Evolutionary conservation across 768 basidiomycete genomes (phyloP).

Genomic region (Leucocoprinus birnbaumii): DNA sequence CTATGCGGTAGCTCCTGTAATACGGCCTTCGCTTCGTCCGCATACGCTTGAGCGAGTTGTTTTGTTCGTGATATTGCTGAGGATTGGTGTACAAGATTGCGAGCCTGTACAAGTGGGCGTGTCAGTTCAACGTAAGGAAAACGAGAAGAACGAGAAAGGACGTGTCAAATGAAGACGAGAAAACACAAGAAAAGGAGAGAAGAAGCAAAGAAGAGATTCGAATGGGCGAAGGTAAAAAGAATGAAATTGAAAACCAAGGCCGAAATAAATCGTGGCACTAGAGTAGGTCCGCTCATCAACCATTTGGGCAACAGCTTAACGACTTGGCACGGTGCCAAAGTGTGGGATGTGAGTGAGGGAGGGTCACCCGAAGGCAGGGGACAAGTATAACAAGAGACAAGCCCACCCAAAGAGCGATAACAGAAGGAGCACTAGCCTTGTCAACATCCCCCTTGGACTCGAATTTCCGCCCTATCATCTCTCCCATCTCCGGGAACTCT

Average conservation of each 20-base stretch:
- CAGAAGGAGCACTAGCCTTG: constrained; percentile 38
- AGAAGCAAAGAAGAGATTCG: too few relatives aligned
- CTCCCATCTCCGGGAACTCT: constrained; percentile 85
- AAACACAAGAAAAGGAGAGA: constrained; percentile 5
- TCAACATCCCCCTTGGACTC: constrained; percentile 83
- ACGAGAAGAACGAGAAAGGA: too few relatives aligned
- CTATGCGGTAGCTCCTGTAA: constrained; percentile 75
- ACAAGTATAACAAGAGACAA: too few relatives aligned
- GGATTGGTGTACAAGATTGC: constrained; percentile 69
- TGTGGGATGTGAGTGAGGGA: too few relatives aligned
- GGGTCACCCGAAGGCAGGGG: too few relatives aligned
- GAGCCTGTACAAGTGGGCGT: constrained; percentile 45
- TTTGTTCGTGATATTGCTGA: constrained; percentile 82
- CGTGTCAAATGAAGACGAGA: background rate
- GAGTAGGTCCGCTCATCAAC: too few relatives aligned
- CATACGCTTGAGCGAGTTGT: constrained; percentile 74
- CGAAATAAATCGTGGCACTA: too few relatives aligned
- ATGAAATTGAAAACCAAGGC: too few relatives aligned
- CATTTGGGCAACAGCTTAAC: too few relatives aligned
- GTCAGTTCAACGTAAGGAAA: background rate
- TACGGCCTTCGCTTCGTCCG: constrained; percentile 73
- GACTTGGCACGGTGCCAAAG: too few relatives aligned
- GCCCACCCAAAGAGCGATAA: too few relatives aligned
- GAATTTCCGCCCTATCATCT: constrained; percentile 83
- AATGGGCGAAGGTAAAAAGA: too few relatives aligned